Evolutionary conservation across 352 stramenopile genomes (phyloP).

Genomic region (Aphanomyces stellatus): DNA sequence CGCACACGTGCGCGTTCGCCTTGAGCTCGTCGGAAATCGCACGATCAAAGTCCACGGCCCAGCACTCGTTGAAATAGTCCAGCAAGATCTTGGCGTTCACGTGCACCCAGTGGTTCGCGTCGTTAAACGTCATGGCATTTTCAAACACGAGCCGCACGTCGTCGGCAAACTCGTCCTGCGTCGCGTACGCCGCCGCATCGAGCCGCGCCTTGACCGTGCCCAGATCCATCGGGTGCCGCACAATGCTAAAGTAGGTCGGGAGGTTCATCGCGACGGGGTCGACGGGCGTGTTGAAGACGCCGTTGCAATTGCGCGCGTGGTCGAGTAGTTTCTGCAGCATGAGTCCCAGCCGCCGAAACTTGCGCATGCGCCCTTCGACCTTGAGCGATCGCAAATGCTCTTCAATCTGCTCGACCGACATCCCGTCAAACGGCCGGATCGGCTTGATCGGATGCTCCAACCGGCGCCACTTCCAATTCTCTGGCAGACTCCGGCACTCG

Average conservation of each 20-base stretch:
- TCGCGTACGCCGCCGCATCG: slow-evolving; percentile 70
- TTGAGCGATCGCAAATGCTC: slow-evolving; percentile 7
- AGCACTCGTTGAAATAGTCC: slow-evolving; percentile 51
- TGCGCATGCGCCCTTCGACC: slow-evolving; percentile 46
- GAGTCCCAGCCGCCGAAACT: slow-evolving; percentile 53
- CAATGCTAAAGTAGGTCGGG: slow-evolving; percentile 56
- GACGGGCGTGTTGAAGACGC: slow-evolving; percentile 68
- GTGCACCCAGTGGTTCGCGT: slow-evolving; percentile 64
- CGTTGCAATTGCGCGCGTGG: slow-evolving; percentile 56
- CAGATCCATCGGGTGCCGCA: slow-evolving; percentile 87
- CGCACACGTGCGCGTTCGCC: slow-evolving; percentile 34
- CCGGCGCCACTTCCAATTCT: slow-evolving; percentile 23
- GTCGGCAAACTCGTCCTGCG: slow-evolving; percentile 63
- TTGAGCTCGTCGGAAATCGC: slow-evolving; percentile 33
- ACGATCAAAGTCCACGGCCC: slow-evolving; percentile 36
- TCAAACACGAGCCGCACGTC: slow-evolving; percentile 84
- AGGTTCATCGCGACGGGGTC: slow-evolving; percentile 58
- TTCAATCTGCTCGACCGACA: slow-evolving; percentile 10
- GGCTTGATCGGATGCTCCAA: slow-evolving; percentile 58
- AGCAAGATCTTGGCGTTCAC: slow-evolving; percentile 53
- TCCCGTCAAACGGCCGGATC: slow-evolving; percentile 26
- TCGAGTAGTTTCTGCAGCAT: slow-evolving; percentile 68
- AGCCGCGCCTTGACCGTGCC: slow-evolving; percentile 82
- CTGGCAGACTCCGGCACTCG: background rate
- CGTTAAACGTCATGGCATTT: slow-evolving; percentile 87